These are phyloP conservation scores for Albizia julibrissin DNA, from an alignment of 306 rosid species.

Conservation along the genomic window DNA sequence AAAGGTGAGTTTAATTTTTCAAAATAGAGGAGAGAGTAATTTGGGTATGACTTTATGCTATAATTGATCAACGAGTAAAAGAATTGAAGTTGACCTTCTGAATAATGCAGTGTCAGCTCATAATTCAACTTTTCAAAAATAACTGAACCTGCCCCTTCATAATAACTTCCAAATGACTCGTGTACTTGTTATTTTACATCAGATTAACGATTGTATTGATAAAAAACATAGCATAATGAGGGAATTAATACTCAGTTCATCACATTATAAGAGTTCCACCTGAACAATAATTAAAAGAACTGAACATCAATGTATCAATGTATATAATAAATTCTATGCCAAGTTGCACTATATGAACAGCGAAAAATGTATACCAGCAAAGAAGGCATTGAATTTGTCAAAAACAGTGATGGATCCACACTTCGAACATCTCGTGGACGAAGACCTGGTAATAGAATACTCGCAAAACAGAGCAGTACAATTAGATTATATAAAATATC, in stretches of 20 bases:
- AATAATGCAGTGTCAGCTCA: not conserved
- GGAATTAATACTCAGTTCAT: not conserved
- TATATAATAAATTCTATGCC: not conserved
- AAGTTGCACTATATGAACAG: not conserved
- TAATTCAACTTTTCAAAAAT: slow-evolving; percentile 3
- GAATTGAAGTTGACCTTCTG: slow-evolving; percentile 8
- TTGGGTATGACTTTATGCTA: not conserved
- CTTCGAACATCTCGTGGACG: slow-evolving; percentile 97
- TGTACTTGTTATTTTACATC: not conserved
- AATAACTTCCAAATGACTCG: slow-evolving; percentile 6
- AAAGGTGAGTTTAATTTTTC: not conserved
- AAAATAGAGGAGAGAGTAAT: not conserved
- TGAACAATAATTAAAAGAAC: not conserved
- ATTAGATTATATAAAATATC: not conserved
- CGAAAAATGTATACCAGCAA: slow-evolving; percentile 64
- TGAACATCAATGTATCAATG: not conserved
- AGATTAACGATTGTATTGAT: not conserved
- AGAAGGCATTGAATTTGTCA: slow-evolving; percentile 90
- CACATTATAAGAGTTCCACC: not conserved
- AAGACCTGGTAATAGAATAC: slow-evolving; percentile 64
- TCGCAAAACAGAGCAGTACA: slow-evolving; percentile 24
- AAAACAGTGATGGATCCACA: slow-evolving; percentile 94
- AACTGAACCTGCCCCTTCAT: slow-evolving; percentile 9
- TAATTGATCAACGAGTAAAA: slow-evolving; percentile 1
- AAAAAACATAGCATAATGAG: not conserved